Evolutionary conservation across 1,284 basidiomycete genomes (phyloP), one percentile per base, ranked within the genome.

Genomic region (Tylopilus orsonianus): DNA sequence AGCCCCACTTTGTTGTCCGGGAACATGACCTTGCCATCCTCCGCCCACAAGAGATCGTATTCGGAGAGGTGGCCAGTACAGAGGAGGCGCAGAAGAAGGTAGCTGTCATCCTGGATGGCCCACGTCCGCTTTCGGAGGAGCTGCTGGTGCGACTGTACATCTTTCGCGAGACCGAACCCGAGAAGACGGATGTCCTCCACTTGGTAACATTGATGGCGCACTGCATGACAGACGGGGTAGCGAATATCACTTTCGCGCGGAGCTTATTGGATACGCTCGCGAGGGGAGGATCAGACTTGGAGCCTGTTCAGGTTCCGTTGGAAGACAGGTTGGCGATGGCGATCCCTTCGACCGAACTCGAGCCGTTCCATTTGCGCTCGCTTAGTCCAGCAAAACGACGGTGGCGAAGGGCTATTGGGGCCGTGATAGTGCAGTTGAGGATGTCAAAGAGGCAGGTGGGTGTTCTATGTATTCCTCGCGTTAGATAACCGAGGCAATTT

Each of bases 391-490:
- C 75, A 3, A 67, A 62, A 45, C 67, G 65, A 48, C 66, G 75
- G 50, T 83, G 81, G 81, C 46, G 74, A 18, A 61, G 58, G 41
- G 78, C 75, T 0, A 71, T 77, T 16, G 79, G 71, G 0, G 52
- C 56, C 5, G 67, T 75, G 7, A 71, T 82, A 29, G 47, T 56
- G 13, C 41, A 57, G 4, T 62, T 68, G 30, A 69, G 68, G 40
- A 54, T 58, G 35, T 55, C 57, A 5, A 75, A 59, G 44, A 54
- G 68, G 18, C 64, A 55, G 50, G 78, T 77, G 48, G 4, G 44
- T 24, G 32, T 32, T 19, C 1, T 7, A 2, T 24, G 14, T 40
- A 5, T 19, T 39, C 22, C 27, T 49, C 24, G 23, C 18, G 33
- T 22, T 2, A 36, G 12, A 13, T 27, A 30, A 16, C 40, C 19